Conservation (phyloP, 352 stramenopile species). For the Phytophthora cryptogea region DNA sequence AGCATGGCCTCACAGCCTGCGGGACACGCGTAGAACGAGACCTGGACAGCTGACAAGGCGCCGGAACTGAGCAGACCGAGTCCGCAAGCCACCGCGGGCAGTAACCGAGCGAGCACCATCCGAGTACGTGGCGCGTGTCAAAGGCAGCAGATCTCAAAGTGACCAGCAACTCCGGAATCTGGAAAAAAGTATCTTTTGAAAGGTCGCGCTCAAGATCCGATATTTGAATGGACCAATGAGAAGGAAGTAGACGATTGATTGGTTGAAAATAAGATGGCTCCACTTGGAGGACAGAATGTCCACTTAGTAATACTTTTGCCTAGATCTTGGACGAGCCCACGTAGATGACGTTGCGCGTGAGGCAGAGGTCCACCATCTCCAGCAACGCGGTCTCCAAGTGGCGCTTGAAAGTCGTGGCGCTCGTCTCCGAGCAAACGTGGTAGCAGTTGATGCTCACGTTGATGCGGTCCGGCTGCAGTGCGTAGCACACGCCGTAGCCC, state of each 20-base stretch:
- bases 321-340: conserved; percentile 89
- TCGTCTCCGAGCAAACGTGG: conserved; percentile 77
- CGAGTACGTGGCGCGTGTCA: conserved; percentile 8
- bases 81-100: conserved; percentile 18
- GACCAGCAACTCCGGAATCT: conserved; percentile 1
- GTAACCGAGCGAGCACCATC: conserved; percentile 29
- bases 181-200: conserved; percentile 14
- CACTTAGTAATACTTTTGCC: neutral
- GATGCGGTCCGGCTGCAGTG: conserved; percentile 93
- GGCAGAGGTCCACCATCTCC: conserved; percentile 95
- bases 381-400: conserved; percentile 93
- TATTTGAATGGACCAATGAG: conserved; percentile 23
- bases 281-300: conserved; percentile 1
- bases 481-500: conserved; percentile 96
- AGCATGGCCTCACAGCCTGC: conserved; percentile 71
- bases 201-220: conserved; percentile 19
- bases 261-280: conserved; percentile 24
- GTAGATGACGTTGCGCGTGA: conserved; percentile 90
- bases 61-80: conserved; percentile 12
- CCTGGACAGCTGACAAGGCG: conserved; percentile 20
- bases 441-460: conserved; percentile 96
- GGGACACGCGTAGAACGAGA: conserved; percentile 68
- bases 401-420: conserved; percentile 87
- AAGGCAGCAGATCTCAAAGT: conserved; percentile 28
- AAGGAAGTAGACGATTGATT: conserved; percentile 33